Evolutionary conservation across 2,329 filamentous ascomycete genomes (phyloP).

Genomic region (Penicillium sp.): DNA sequence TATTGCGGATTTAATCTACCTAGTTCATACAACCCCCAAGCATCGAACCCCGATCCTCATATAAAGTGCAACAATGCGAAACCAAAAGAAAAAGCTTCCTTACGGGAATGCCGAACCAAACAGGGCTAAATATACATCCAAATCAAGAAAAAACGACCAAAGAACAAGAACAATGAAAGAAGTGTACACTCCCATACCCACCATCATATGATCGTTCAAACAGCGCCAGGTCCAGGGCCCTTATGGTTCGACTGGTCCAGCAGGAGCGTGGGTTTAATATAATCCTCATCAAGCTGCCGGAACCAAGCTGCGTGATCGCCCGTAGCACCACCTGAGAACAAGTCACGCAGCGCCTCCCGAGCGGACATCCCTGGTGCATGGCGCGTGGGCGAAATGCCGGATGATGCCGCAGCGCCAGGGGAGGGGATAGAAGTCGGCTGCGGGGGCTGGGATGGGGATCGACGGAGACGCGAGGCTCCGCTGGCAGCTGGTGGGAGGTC

Average conservation of each 20-base stretch:
- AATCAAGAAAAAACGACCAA: conserved; percentile 12
- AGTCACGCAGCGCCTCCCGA: conserved; percentile 70
- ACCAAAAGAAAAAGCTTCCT: neutral
- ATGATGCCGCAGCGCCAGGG: conserved; percentile 18
- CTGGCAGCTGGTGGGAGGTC: conserved; percentile 57
- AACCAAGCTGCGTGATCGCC: conserved; percentile 90
- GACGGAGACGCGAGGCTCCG: conserved; percentile 32
- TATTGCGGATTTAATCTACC: neutral
- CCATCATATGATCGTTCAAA: conserved; percentile 26
- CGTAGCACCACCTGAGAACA: conserved; percentile 66
- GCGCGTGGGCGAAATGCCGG: conserved; percentile 29
- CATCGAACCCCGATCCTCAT: neutral
- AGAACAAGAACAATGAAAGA: neutral
- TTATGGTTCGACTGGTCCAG: conserved; percentile 63
- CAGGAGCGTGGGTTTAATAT: conserved; percentile 86
- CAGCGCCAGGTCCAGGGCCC: conserved; percentile 36
- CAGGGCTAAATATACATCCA: conserved; percentile 25
- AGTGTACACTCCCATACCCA: neutral
- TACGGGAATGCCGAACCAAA: conserved; percentile 6
- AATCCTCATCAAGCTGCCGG: conserved; percentile 88
- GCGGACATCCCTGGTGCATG: conserved; percentile 58
- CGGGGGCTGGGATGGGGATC: conserved; percentile 38
- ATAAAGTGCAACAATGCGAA: conserved; percentile 9
- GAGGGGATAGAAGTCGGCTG: conserved; percentile 23
- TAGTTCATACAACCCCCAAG: neutral